phyloP scores from a whole-genome alignment of 2,329 filamentous ascomycete genomes.

The Myriosclerotinia curreyana region DNA sequence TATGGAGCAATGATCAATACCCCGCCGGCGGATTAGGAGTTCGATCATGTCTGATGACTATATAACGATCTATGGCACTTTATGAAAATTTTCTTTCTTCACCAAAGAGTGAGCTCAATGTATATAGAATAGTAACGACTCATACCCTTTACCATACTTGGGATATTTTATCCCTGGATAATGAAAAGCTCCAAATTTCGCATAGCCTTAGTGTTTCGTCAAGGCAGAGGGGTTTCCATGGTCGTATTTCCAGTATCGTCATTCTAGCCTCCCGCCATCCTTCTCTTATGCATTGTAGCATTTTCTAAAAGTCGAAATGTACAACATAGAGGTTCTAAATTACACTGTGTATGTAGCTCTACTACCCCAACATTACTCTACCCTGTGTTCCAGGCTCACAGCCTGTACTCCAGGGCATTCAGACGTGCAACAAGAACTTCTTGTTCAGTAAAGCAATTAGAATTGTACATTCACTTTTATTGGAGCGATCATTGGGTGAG shows the following conservation, averaged over 20 bases:
- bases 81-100: neutral
- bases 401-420: no score
- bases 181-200: neutral
- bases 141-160: neutral
- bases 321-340: no score
- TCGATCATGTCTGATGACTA: neutral
- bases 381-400: no score
- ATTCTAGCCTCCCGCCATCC: no score
- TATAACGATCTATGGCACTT: conserved; percentile 7
- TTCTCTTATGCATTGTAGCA: no score
- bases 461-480: no score
- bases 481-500: no score
- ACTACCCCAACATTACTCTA: no score
- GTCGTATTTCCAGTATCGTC: neutral
- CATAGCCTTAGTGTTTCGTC: neutral
- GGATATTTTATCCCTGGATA: neutral
- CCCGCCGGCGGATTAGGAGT: conserved; percentile 7
- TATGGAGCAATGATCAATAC: conserved; percentile 13
- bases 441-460: no score
- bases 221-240: neutral
- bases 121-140: conserved; percentile 2
- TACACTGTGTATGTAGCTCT: no score
- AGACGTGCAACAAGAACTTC: no score
- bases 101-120: neutral
- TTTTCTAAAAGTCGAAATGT: no score